Percentiles rank a stretch among this genome's conserved stretches.
Conservation (phyloP, 2,329 filamentous ascomycete genomes). For the Claviceps africana region DNA sequence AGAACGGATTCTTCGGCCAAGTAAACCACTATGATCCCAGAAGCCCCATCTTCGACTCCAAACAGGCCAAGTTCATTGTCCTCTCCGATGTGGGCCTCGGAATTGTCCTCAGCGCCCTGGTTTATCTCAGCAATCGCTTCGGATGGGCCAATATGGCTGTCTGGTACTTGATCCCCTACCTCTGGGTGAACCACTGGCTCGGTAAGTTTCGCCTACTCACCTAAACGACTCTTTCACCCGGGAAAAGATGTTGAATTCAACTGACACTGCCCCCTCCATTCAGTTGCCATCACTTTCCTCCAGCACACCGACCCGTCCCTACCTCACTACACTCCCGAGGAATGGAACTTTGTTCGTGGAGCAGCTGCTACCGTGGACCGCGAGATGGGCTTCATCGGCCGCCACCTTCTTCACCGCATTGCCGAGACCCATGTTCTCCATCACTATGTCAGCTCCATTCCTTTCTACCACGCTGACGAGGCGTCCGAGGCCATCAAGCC, state of each 20-base stretch:
- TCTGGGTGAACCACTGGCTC: conserved; percentile 99
- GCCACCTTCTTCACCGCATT: conserved; percentile 83
- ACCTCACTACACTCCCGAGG: conserved; percentile 74
- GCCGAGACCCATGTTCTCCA: conserved; percentile 96
- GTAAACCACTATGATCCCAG: conserved; percentile 92
- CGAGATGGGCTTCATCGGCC: conserved; percentile 92
- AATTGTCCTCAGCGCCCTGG: conserved; percentile 47
- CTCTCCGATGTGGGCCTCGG: conserved; percentile 73
- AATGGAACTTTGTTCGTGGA: conserved; percentile 88
- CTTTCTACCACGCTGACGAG: conserved; percentile 93
- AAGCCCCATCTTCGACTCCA: conserved; percentile 82
- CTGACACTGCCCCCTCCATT: neutral
- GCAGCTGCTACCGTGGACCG: conserved; percentile 93
- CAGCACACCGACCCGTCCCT: conserved; percentile 93
- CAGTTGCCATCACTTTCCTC: conserved; percentile 91
- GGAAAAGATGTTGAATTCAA: no score
- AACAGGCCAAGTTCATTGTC: conserved; percentile 75
- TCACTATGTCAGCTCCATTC: conserved; percentile 92
- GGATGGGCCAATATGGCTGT: conserved; percentile 79
- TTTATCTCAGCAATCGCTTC: conserved; percentile 58
- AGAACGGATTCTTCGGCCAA: conserved; percentile 62
- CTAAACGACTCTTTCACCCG: no score
- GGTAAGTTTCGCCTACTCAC: conserved; percentile 64
- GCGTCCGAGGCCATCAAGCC: conserved; percentile 86
- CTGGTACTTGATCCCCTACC: conserved; percentile 90